Conservation (phyloP, 768 basidiomycete genomes). For the Mycena venus region DNA sequence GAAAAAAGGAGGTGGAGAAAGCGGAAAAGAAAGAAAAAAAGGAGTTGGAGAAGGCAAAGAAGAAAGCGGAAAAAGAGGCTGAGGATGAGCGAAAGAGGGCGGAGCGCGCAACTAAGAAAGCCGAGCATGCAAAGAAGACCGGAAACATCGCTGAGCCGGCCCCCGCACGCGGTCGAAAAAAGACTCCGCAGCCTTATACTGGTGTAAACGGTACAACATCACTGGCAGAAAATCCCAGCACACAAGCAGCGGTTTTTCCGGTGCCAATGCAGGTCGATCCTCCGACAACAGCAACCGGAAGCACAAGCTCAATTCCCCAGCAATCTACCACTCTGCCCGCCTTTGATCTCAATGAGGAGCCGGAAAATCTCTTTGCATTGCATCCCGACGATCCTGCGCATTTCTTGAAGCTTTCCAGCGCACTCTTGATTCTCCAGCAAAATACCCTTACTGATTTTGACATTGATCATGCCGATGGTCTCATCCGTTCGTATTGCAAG, state of each 20-base stretch:
- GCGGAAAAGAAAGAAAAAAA: not conserved
- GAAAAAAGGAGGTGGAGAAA: not conserved
- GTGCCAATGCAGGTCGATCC: not conserved
- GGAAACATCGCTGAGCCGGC: too few species aligned
- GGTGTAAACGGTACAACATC: too few species aligned
- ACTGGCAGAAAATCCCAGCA: too few species aligned
- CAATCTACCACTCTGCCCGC: too few species aligned
- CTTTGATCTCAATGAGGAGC: too few species aligned
- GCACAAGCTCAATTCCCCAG: too few species aligned
- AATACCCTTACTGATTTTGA: not conserved
- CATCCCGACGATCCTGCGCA: not conserved
- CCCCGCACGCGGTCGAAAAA: too few species aligned
- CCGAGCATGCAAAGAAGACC: too few species aligned
- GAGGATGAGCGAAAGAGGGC: too few species aligned
- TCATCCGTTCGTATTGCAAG: not conserved
- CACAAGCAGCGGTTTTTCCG: not conserved
- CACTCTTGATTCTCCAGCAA: not conserved
- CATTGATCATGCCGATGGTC: not conserved
- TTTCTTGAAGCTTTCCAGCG: not conserved
- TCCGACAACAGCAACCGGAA: not conserved
- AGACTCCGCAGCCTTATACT: too few species aligned
- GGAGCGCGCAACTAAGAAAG: too few species aligned
- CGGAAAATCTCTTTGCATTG: not conserved
- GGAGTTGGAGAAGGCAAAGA: not conserved
- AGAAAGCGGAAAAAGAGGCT: too few species aligned